Base-by-base conservation (phyloP, 306 rosid species). In the Lathyrus tuberosus region DNA sequence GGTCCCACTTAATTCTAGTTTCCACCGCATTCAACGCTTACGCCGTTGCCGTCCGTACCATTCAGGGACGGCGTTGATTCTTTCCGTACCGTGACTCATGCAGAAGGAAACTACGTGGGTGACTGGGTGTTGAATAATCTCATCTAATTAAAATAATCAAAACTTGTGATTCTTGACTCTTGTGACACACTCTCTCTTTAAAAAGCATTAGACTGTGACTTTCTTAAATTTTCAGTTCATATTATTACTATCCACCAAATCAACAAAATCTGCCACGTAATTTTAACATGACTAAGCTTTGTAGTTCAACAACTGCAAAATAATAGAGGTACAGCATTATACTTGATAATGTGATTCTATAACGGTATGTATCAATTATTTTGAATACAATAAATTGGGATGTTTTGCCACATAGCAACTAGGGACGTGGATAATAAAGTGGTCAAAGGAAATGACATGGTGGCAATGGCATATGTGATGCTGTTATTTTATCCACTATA, bases 11-110 rank as follows among this genome's bases (percentile, higher is more conserved):
- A 10, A 2, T 65, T 8, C 14, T 3, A 49, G 51, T 42, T 2
- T 38, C 33, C 43, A 16, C 85, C 86, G 88, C 89, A 81, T 82
- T 85, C 42, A 78, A 7, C 86, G 91, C 72, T 75, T 60, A 69
- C 91, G 89, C 86, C 87, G 84, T 84, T 20, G 64, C 77, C 85
- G 94, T 87, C 77, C 85, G 91, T 87, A 87, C 86, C 3, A 56
- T 72, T 28, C 11, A 8, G 48, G 56, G 15, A 47, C 54, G 41
- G 5, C 71, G 64, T 40, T 35, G 20, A n/a, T n/a, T n/a, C n/a
- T n/a, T n/a, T n/a, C n/a, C n/a, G n/a, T n/a, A n/a, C n/a, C n/a
- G n/a, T n/a, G n/a, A 46, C 10, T 46, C 53, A n/a, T 47, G 53
- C 20, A 35, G 8, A 6, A 35, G 10, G 40, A 35, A 8, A 35